Base-by-base conservation (phyloP, 345 rosid genomes). In the Hibiscus trionum region DNA sequence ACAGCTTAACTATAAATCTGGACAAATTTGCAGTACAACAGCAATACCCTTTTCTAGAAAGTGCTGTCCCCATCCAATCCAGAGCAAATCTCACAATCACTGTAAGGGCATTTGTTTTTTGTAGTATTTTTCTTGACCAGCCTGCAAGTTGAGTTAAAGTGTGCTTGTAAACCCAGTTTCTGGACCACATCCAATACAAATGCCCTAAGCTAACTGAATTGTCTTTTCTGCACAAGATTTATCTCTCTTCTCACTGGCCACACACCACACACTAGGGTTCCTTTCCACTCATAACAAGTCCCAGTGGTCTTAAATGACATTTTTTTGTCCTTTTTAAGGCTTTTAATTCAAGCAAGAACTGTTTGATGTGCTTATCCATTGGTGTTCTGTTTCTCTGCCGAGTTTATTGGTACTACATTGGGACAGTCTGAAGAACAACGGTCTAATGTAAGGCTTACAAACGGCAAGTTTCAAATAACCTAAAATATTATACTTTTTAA, bases 101-200 rank as follows among this genome's bases (percentile, higher is more conserved):
- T 24, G 12, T 35, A 65, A 55, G 17, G n/a, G 33, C 31, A 4
- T 65, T 17, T n/a, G 42, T 63, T 57, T 57, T 4, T 35, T 47
- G n/a, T 47, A 11, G 16, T 47, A 11, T 11, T 47, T 14, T 47
- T 47, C 4, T 9, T 17, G 10, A 1, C 1, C 29, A 8, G 37
- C n/a, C 7, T 15, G 57, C 58, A 26, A 47, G 39, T 15, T 26
- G 33, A 66, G 57, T 19, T 37, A 57, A 57, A 65, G 53, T 8
- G 11, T 19, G 24, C 31, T 49, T 67, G 71, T 47, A 66, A 47
- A 15, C 7, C 57, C 14, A 26, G 12, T 66, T 37, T 15, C 29
- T 73, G 80, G 78, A 76, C 78, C 80, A 71, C 77, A 2, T 11
- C 29, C 10, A 68, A 61, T 9, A 66, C 21, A 66, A 24, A 46